Percentiles rank a stretch among this genome's conserved stretches.
Evolutionary conservation across 306 rosid genomes (phyloP).

Genomic region (Citrullus mucosospermus): DNA sequence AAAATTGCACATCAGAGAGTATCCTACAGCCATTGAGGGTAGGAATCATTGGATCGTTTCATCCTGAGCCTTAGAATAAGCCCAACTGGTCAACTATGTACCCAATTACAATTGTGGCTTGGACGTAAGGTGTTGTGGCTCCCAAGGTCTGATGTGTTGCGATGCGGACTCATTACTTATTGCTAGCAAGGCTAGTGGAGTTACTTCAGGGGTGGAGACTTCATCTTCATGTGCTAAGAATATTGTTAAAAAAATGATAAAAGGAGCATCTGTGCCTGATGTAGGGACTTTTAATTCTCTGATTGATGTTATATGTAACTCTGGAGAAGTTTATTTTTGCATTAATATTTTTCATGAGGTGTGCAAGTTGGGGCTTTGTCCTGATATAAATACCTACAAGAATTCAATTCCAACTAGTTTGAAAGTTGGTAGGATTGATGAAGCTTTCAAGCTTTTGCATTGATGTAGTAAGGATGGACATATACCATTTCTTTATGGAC

Average conservation of each 20-base stretch:
- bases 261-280: conserved; percentile 51
- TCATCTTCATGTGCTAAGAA: conserved; percentile 27
- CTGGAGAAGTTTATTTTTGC: conserved; percentile 59
- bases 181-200: too few relatives aligned
- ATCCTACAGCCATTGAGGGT: too few relatives aligned
- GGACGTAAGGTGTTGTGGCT: too few relatives aligned
- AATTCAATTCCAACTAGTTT: conserved; percentile 52
- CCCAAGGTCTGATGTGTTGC: too few relatives aligned
- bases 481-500: conserved; percentile 66
- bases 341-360: conserved; percentile 41
- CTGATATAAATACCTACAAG: conserved; percentile 68
- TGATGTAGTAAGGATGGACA: conserved; percentile 56
- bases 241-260: conserved; percentile 60
- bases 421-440: conserved; percentile 46
- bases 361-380: conserved; percentile 44
- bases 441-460: conserved; percentile 55
- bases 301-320: conserved; percentile 33
- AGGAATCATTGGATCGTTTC: too few relatives aligned
- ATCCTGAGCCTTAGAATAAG: too few relatives aligned
- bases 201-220: too few relatives aligned
- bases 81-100: too few relatives aligned
- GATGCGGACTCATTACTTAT: too few relatives aligned
- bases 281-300: conserved; percentile 56
- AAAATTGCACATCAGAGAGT: too few relatives aligned
- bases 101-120: too few relatives aligned